These are phyloP conservation scores for Colletotrichum acutatum DNA, from an alignment of 2,329 filamentous ascomycete species.

Conservation along the genomic window DNA sequence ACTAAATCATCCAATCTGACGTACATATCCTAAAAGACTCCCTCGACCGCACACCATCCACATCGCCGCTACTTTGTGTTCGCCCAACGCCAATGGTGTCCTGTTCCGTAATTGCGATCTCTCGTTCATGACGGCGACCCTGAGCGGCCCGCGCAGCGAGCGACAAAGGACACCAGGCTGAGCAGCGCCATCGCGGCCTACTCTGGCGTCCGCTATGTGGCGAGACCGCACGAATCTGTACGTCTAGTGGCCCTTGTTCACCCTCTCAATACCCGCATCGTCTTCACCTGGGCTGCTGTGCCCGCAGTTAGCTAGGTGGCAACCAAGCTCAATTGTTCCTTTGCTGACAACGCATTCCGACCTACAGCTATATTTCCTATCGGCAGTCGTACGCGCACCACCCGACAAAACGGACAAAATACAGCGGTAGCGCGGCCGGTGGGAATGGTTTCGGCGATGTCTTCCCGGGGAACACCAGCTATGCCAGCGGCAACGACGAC, in stretches of 20 bases:
- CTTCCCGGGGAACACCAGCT: conserved; percentile 59
- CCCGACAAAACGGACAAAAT: conserved; percentile 84
- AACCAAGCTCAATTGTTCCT: conserved; percentile 10
- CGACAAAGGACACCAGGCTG: conserved; percentile 34
- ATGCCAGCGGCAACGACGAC: conserved; percentile 58
- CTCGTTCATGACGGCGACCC: conserved; percentile 32
- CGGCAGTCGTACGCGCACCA: conserved; percentile 98
- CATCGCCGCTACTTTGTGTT: not conserved
- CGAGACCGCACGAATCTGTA: conserved; percentile 99
- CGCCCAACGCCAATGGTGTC: conserved; percentile 24
- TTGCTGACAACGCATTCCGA: conserved; percentile 41
- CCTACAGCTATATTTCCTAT: conserved; percentile 91
- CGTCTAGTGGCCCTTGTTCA: conserved; percentile 44
- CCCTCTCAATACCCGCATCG: conserved; percentile 33
- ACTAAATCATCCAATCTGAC: conserved; percentile 1
- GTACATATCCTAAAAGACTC: not conserved
- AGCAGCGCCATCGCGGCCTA: conserved; percentile 25
- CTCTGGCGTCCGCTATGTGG: conserved; percentile 82
- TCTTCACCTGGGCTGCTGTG: not conserved
- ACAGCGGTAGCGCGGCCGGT: conserved; percentile 60
- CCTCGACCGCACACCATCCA: not conserved
- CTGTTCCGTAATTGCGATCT: not conserved
- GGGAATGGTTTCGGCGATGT: conserved; percentile 70
- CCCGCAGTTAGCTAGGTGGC: not conserved
- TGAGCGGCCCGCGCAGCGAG: conserved; percentile 33